Evolutionary conservation across 768 basidiomycete genomes (phyloP).

Genomic region (Boletus vermiculosoides): DNA sequence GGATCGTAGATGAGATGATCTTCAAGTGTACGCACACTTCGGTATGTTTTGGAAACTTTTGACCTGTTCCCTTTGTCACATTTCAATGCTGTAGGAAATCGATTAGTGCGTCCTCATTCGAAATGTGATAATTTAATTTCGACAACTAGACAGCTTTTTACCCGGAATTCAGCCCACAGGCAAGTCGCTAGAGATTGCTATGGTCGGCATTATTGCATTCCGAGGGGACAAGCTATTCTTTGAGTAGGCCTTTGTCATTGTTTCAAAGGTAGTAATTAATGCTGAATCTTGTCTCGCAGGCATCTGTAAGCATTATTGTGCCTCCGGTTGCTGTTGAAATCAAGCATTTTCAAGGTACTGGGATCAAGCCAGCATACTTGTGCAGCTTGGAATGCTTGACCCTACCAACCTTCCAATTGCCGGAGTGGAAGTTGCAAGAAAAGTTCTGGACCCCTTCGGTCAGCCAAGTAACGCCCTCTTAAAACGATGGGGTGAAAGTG

Average conservation of each 20-base stretch:
- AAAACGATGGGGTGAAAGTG: conserved; percentile 36
- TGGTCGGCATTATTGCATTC: conserved; percentile 46
- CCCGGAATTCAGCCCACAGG: conserved; percentile 39
- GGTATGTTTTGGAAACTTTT: conserved; percentile 16
- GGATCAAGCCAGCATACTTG: conserved; percentile 49
- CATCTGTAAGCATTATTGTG: conserved; percentile 14
- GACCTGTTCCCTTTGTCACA: not conserved
- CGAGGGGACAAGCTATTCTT: conserved; percentile 50
- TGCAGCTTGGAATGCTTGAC: conserved; percentile 42
- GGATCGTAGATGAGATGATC: conserved; percentile 49
- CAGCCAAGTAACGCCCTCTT: conserved; percentile 40
- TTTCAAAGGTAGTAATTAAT: not conserved
- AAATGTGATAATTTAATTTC: not conserved
- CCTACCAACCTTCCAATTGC: conserved; percentile 35
- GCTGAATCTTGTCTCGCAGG: conserved; percentile 6
- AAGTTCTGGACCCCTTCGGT: conserved; percentile 43
- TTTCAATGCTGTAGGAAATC: conserved; percentile 34
- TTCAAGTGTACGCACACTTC: conserved; percentile 42
- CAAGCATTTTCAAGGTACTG: conserved; percentile 35
- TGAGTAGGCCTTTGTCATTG: conserved; percentile 33
- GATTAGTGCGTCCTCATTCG: conserved; percentile 34
- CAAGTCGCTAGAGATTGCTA: conserved; percentile 40
- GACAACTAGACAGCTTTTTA: conserved; percentile 23
- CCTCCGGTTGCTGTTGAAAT: not conserved
- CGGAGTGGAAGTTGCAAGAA: conserved; percentile 40